Conservation (phyloP, 257 asterid genomes). For the Solanum peruvianum region DNA sequence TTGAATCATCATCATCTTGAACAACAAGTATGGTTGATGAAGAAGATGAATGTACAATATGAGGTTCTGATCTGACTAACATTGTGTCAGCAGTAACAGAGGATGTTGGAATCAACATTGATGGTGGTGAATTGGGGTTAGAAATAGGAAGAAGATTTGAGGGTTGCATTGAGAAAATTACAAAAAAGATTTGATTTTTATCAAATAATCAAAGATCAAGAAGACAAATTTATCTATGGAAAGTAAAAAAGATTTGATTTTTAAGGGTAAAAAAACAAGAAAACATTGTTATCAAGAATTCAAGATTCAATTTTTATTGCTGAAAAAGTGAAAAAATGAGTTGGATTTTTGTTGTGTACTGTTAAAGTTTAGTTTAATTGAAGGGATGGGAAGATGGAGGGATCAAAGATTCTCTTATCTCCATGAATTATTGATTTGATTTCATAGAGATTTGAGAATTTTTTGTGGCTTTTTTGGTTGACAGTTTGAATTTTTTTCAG, state of each 20-base stretch:
- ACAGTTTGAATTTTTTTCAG: background rate
- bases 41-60: conserved; percentile 23
- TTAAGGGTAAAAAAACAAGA: background rate
- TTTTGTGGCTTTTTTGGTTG: background rate
- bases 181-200: background rate
- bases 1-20: conserved; percentile 11
- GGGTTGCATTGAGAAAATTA: background rate
- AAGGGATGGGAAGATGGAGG: background rate
- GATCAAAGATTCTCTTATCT: background rate
- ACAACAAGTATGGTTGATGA: background rate
- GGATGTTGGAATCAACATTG: background rate
- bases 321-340: background rate
- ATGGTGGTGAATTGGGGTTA: background rate
- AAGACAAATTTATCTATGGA: background rate
- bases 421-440: background rate
- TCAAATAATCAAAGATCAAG: background rate
- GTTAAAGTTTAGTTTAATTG: background rate
- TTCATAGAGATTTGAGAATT: background rate
- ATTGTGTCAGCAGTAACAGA: conserved; percentile 17
- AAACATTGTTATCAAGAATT: background rate
- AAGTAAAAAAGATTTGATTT: background rate
- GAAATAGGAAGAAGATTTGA: conserved; percentile 5
- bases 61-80: conserved; percentile 39
- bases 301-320: background rate
- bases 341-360: background rate